Evolutionary conservation across 1,139 yeast species (phyloP).

Genomic region (Yamadazyma jaroonii): DNA sequence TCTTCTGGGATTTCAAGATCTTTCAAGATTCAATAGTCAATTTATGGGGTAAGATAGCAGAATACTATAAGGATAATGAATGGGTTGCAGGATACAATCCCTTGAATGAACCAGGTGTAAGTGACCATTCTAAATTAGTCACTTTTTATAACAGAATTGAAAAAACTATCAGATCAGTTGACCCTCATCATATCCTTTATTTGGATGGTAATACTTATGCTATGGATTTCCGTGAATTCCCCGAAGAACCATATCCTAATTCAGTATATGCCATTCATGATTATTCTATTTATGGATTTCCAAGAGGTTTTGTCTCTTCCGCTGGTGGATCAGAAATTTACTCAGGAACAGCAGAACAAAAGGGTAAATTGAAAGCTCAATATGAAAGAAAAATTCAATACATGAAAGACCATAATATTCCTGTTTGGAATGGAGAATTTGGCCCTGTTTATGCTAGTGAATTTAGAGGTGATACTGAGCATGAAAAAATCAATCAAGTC

Average conservation of each 20-base stretch:
- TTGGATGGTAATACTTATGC: conserved; percentile 45
- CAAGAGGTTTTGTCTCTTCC: conserved; percentile 13
- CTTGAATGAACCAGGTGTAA: conserved; percentile 40
- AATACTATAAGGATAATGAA: conserved; percentile 33
- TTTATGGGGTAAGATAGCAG: conserved; percentile 37
- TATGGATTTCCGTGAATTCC: conserved; percentile 42
- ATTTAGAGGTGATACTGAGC: conserved; percentile 33
- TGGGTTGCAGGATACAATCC: conserved; percentile 48
- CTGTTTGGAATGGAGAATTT: conserved; percentile 50
- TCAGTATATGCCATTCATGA: conserved; percentile 43
- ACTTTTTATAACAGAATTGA: conserved; percentile 29
- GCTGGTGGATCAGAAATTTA: conserved; percentile 14
- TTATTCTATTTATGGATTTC: conserved; percentile 37
- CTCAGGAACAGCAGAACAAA: conserved; percentile 28
- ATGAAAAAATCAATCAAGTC: conserved; percentile 28
- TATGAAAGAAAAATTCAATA: conserved; percentile 37
- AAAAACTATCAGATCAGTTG: conserved; percentile 30
- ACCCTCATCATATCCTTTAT: conserved; percentile 39
- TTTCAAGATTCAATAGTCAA: conserved; percentile 37
- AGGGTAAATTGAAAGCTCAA: conserved; percentile 24
- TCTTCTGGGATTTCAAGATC: conserved; percentile 42
- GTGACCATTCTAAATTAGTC: conserved; percentile 30
- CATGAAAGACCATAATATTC: conserved; percentile 32
- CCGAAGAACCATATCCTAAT: conserved; percentile 29
- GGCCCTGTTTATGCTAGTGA: conserved; percentile 44